Percentiles rank a stretch among this genome's conserved stretches.
phyloP scores from a whole-genome alignment of 306 rosid species.

The Ormosia emarginata region DNA sequence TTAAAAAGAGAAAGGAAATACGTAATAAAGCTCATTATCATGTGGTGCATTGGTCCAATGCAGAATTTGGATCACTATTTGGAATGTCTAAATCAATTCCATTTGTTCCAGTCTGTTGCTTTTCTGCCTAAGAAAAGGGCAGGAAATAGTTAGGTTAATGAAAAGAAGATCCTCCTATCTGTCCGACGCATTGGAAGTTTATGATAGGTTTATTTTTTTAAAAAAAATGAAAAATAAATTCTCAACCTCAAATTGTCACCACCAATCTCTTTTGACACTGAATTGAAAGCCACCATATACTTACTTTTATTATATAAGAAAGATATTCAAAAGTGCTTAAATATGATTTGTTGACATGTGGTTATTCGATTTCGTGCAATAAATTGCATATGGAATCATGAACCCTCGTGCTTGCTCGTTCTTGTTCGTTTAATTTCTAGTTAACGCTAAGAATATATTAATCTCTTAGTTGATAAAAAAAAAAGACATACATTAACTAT shows the following conservation, averaged over 20 bases:
- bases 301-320: background rate
- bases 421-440: too few species aligned
- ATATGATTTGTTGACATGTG: background rate
- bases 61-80: background rate
- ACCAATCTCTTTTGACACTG: background rate
- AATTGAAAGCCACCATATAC: background rate
- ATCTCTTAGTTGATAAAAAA: too few species aligned
- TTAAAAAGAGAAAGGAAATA: background rate
- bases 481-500: too few species aligned
- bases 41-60: conserved; percentile 19
- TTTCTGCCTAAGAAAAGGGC: conserved; percentile 3
- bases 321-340: background rate
- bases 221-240: background rate
- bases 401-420: background rate
- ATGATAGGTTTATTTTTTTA: background rate
- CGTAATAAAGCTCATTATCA: background rate
- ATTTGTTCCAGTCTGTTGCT: background rate
- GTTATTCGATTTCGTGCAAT: background rate
- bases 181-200: background rate
- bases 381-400: background rate
- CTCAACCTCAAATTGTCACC: background rate
- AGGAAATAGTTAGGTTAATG: conserved; percentile 14
- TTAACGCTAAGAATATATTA: too few species aligned
- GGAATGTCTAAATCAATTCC: conserved; percentile 6
- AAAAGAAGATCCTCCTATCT: conserved; percentile 20